Conservation (phyloP, 1,139 yeast species). For the Candida labiduridarum region DNA sequence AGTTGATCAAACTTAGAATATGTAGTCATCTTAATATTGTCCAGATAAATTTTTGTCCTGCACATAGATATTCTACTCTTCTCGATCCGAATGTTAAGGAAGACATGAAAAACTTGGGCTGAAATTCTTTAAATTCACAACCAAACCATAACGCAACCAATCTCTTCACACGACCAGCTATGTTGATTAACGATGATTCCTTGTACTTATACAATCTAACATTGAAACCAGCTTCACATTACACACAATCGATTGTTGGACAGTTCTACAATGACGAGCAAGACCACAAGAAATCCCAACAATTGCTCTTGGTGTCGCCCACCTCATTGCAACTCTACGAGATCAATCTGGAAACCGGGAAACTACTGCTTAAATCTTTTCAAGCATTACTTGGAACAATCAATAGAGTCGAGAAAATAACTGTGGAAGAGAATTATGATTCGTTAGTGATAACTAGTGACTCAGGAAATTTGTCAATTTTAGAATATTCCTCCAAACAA, state of each 20-base stretch:
- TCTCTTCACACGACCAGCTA: neutral
- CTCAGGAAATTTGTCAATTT: conserved; percentile 69
- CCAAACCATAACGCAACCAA: too few species aligned
- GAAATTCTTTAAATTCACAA: too few species aligned
- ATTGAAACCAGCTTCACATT: conserved; percentile 56
- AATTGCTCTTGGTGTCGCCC: conserved; percentile 61
- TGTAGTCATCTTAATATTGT: too few species aligned
- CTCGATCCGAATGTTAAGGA: too few species aligned
- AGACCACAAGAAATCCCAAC: conserved; percentile 47
- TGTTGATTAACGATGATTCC: conserved; percentile 30
- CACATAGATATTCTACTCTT: too few species aligned
- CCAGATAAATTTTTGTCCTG: too few species aligned
- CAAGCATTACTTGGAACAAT: conserved; percentile 64
- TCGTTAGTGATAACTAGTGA: conserved; percentile 74
- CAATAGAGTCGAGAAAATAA: conserved; percentile 52
- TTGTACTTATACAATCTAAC: conserved; percentile 69
- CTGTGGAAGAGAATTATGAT: conserved; percentile 55
- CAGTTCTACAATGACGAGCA: conserved; percentile 48
- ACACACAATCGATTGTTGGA: conserved; percentile 62
- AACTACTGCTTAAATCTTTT: conserved; percentile 41
- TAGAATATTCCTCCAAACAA: conserved; percentile 46
- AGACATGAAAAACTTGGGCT: neutral
- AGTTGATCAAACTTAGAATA: too few species aligned
- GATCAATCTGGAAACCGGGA: conserved; percentile 59
- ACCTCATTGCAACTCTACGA: conserved; percentile 54